These are phyloP conservation scores for Porogramme epimiltina DNA, from an alignment of 1,284 basidiomycete genomes.

Conservation along the genomic window DNA sequence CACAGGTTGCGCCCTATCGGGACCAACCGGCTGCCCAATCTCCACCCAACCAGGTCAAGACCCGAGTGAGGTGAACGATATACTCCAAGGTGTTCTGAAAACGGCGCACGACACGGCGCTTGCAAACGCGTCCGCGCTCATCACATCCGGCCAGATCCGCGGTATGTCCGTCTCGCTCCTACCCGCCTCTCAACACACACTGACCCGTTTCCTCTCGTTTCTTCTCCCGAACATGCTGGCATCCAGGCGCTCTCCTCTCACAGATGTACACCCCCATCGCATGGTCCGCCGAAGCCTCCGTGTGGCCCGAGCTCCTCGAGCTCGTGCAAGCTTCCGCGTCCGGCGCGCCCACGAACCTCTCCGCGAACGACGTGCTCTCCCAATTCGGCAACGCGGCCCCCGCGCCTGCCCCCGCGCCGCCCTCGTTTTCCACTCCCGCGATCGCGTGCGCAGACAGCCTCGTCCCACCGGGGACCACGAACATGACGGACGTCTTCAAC, in stretches of 20 bases:
- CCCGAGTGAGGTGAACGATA: conserved; percentile 6
- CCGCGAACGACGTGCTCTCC: too few species aligned
- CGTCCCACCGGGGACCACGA: not conserved
- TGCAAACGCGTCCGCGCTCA: not conserved
- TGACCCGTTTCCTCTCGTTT: not conserved
- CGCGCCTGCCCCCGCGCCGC: too few species aligned
- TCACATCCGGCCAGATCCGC: conserved; percentile 8
- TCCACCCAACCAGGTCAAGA: not conserved
- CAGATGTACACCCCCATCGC: too few species aligned
- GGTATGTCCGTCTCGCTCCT: conserved; percentile 11
- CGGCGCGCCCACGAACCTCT: too few species aligned
- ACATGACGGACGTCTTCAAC: not conserved
- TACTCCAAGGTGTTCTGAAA: conserved; percentile 8
- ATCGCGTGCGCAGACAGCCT: not conserved
- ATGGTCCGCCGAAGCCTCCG: too few species aligned
- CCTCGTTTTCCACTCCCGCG: not conserved
- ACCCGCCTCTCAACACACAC: too few species aligned
- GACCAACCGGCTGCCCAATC: conserved; percentile 10
- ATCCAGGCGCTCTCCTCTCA: too few species aligned
- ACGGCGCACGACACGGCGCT: conserved; percentile 9
- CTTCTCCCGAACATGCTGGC: too few species aligned
- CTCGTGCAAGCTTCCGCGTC: too few species aligned
- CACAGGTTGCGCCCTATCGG: conserved; percentile 18
- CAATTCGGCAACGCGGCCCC: too few species aligned
- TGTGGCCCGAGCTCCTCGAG: too few species aligned